Evolutionary conservation across 1,139 yeast genomes (phyloP).

Genomic region (Sugiyamaella grinbergsii): DNA sequence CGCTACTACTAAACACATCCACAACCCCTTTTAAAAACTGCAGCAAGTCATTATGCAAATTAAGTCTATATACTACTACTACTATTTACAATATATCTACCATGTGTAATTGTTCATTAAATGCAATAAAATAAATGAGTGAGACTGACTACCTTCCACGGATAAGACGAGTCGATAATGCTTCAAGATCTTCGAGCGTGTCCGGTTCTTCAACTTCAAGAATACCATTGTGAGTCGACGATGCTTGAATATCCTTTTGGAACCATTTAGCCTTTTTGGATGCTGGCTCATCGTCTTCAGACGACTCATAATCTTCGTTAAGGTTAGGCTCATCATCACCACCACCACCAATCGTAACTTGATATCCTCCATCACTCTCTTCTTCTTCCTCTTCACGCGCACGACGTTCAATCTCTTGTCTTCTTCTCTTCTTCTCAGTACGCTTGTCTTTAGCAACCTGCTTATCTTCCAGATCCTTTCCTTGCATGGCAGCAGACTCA

Average conservation of each 20-base stretch:
- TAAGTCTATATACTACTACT: constrained; percentile 1
- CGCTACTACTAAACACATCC: too few relatives aligned
- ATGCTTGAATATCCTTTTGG: constrained; percentile 44
- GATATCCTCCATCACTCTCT: constrained; percentile 51
- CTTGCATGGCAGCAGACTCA: constrained; percentile 69
- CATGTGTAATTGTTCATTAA: constrained; percentile 10
- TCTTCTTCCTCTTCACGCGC: constrained; percentile 47
- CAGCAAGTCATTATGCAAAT: constrained; percentile 5
- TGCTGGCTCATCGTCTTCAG: constrained; percentile 20
- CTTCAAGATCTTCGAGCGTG: constrained; percentile 90
- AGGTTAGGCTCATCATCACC: constrained; percentile 27
- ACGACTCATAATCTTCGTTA: constrained; percentile 21
- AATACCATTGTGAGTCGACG: constrained; percentile 41
- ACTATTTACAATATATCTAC: constrained; percentile 9
- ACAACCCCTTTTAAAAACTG: too few relatives aligned
- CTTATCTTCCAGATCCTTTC: constrained; percentile 77
- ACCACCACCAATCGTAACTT: constrained; percentile 40
- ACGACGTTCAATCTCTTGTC: constrained; percentile 73
- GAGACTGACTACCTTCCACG: constrained; percentile 15
- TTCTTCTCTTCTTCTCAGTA: constrained; percentile 84
- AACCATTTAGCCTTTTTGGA: constrained; percentile 32
- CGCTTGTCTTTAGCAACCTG: constrained; percentile 77
- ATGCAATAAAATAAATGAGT: constrained; percentile 5
- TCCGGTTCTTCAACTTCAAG: constrained; percentile 86
- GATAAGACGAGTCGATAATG: constrained; percentile 72